Conservation (phyloP, 2,329 filamentous ascomycete species). For the Alternaria gaisen region DNA sequence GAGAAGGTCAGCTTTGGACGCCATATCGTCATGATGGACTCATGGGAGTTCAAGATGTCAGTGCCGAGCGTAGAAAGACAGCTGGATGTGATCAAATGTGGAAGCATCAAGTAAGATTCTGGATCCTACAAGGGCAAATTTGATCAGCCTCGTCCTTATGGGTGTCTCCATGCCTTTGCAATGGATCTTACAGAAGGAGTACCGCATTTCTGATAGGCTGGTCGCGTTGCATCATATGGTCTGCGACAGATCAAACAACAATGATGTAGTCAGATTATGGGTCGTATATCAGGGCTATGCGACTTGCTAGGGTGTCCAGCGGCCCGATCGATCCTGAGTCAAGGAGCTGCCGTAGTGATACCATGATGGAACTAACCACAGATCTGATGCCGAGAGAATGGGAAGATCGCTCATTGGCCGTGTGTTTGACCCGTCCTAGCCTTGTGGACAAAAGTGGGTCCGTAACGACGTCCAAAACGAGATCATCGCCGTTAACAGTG, state of each 20-base stretch:
- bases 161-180: neutral
- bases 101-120: slow-evolving; percentile 22
- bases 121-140: slow-evolving; percentile 2
- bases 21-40: slow-evolving; percentile 26
- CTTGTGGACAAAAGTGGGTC: slow-evolving; percentile 16
- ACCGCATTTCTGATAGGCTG: slow-evolving; percentile 11
- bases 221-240: slow-evolving; percentile 18
- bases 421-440: neutral
- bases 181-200: neutral
- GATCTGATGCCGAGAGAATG: slow-evolving; percentile 12
- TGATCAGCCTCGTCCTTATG: slow-evolving; percentile 20
- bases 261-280: slow-evolving; percentile 26
- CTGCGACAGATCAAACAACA: slow-evolving; percentile 21
- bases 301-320: slow-evolving; percentile 22
- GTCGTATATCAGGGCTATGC: slow-evolving; percentile 18
- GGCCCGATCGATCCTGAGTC: slow-evolving; percentile 30
- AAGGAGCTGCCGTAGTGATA: slow-evolving; percentile 12
- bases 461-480: neutral
- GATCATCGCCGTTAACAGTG: slow-evolving; percentile 2
- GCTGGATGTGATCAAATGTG: slow-evolving; percentile 12
- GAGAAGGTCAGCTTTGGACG: slow-evolving; percentile 25
- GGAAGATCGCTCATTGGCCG: slow-evolving; percentile 23
- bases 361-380: slow-evolving; percentile 17
- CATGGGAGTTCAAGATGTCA: slow-evolving; percentile 6
- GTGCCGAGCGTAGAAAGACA: slow-evolving; percentile 14